Conservation (phyloP, 192 early-diverging fungal species). For the Coemansia sp. region DNA sequence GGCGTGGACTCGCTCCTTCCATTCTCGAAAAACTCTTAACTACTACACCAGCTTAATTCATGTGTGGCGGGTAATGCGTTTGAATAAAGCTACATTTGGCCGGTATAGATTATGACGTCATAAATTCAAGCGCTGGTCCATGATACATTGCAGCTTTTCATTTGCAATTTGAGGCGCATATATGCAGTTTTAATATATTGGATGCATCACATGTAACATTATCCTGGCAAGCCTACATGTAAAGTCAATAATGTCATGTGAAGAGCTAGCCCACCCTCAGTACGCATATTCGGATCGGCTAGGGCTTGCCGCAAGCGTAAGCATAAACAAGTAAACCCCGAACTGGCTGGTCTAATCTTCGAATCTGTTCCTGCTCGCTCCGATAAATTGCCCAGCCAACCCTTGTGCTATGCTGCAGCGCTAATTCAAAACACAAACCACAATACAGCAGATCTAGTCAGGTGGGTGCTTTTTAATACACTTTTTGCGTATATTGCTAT, state of each 20-base stretch:
- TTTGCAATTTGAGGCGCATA: constrained; percentile 5
- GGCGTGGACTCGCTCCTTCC: constrained; percentile 5
- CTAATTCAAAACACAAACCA: not conserved
- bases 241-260: no score
- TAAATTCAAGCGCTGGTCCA: not conserved
- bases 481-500: no score
- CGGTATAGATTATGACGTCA: not conserved
- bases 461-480: no score
- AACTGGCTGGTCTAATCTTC: not conserved
- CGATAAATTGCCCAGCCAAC: not conserved
- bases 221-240: not conserved
- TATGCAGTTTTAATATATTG: constrained; percentile 3
- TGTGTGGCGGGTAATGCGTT: not conserved
- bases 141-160: no score
- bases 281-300: no score
- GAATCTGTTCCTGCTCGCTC: not conserved
- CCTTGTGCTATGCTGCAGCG: not conserved
- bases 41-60: not conserved
- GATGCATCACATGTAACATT: not conserved
- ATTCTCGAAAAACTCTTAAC: not conserved
- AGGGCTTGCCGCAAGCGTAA: no score
- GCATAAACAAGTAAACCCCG: no score
- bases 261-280: no score
- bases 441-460: no score
- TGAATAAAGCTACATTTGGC: no score